Evolutionary conservation across 2,329 filamentous ascomycete species (phyloP).

Genomic region (Neurospora sp.): DNA sequence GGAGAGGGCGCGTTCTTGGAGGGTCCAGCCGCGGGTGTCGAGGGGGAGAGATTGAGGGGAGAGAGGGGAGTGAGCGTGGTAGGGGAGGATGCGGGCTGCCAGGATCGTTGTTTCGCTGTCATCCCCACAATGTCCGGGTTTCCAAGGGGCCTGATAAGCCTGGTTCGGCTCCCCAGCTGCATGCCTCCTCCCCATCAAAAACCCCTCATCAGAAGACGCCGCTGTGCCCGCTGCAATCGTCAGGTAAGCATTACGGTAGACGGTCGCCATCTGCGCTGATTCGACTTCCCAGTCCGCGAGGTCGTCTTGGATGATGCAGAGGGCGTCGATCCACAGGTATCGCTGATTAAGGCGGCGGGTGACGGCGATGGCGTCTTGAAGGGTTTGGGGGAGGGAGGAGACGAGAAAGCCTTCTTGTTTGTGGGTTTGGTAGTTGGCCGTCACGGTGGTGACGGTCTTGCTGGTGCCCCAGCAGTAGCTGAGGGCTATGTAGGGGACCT

Average conservation of each 20-base stretch:
- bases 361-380: background rate
- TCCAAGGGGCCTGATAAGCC: too few relatives aligned
- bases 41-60: background rate
- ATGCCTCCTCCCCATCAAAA: background rate
- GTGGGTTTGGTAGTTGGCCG: background rate
- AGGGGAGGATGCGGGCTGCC: background rate
- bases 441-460: background rate
- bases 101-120: too few relatives aligned
- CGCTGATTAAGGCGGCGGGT: background rate
- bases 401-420: background rate
- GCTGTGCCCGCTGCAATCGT: background rate
- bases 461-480: background rate
- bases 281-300: background rate
- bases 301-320: background rate
- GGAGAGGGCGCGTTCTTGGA: constrained; percentile 1
- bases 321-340: background rate
- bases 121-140: too few relatives aligned
- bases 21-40: constrained; percentile 1
- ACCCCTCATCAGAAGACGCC: background rate
- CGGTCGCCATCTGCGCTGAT: background rate
- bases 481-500: background rate
- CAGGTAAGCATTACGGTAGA: background rate
- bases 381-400: background rate
- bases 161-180: too few relatives aligned
- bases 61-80: background rate